Conservation (phyloP, 768 basidiomycete species). For the Favolaschia claudopus region DNA sequence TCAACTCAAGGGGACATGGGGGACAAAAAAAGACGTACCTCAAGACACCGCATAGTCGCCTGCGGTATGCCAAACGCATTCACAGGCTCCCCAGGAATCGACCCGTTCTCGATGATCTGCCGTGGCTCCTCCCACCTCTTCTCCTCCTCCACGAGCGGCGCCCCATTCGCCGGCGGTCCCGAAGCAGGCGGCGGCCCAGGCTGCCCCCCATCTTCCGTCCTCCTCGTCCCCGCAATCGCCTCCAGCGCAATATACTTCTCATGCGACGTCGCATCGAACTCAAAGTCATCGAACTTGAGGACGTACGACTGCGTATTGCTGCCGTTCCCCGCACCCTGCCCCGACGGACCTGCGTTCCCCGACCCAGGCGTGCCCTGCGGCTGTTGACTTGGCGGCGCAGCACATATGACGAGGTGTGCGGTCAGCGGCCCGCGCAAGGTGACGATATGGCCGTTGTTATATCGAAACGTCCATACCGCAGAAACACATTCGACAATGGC, state of each 20-base stretch:
- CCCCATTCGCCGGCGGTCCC: slow-evolving; percentile 35
- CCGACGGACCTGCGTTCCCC: no score
- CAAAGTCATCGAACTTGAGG: slow-evolving; percentile 76
- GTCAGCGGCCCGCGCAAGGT: slow-evolving; percentile 78
- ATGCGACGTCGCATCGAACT: slow-evolving; percentile 76
- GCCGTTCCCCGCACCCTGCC: no score
- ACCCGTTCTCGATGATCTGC: slow-evolving; percentile 63
- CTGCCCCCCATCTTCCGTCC: slow-evolving; percentile 47
- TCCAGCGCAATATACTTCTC: slow-evolving; percentile 81
- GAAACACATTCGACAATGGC: slow-evolving; percentile 73
- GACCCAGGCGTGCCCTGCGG: slow-evolving; percentile 24
- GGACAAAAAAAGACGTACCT: slow-evolving; percentile 54
- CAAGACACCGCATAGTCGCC: slow-evolving; percentile 88
- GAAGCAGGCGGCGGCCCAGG: no score
- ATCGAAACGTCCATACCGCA: slow-evolving; percentile 85
- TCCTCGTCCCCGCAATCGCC: slow-evolving; percentile 59
- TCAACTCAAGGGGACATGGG: no score
- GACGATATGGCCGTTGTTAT: slow-evolving; percentile 80
- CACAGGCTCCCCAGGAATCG: slow-evolving; percentile 84
- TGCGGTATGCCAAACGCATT: slow-evolving; percentile 91
- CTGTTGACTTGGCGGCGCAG: slow-evolving; percentile 38
- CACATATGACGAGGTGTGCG: slow-evolving; percentile 61
- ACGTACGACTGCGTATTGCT: slow-evolving; percentile 32
- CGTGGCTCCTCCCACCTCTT: slow-evolving; percentile 74
- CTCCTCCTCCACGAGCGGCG: slow-evolving; percentile 54